Evolutionary conservation across 768 basidiomycete genomes (phyloP).

Genomic region (Cyathus striatus): DNA sequence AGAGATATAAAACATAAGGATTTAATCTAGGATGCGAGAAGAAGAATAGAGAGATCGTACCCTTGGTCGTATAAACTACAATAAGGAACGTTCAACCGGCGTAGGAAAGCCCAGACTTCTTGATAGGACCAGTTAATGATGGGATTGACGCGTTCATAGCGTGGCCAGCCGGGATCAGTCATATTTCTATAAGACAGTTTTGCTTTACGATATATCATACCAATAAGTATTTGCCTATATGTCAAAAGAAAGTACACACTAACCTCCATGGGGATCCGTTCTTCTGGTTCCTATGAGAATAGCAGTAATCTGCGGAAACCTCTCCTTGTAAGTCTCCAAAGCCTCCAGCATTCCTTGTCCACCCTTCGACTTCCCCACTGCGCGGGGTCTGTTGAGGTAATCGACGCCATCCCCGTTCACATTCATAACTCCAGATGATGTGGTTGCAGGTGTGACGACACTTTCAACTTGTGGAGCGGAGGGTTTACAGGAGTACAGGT

Average conservation of each 20-base stretch:
- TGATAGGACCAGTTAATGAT: constrained; percentile 93
- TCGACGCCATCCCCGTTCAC: too few species aligned
- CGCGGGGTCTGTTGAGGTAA: constrained; percentile 19
- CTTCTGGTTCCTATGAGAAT: constrained; percentile 88
- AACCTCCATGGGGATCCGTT: constrained; percentile 92
- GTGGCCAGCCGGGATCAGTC: constrained; percentile 89
- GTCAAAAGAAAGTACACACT: constrained; percentile 16
- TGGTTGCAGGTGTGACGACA: constrained; percentile 30
- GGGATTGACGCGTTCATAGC: constrained; percentile 87
- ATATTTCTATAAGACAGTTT: constrained; percentile 67
- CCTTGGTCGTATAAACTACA: constrained; percentile 90
- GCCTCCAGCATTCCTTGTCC: constrained; percentile 77
- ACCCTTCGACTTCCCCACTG: constrained; percentile 52
- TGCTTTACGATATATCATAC: constrained; percentile 39
- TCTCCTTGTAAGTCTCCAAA: constrained; percentile 64
- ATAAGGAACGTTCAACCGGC: constrained; percentile 72
- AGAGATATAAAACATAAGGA: too few species aligned
- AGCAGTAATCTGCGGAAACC: constrained; percentile 63
- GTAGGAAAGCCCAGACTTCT: constrained; percentile 87
- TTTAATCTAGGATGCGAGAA: too few species aligned
- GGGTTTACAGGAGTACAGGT: constrained; percentile 58
- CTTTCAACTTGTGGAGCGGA: constrained; percentile 43
- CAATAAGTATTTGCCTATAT: constrained; percentile 1
- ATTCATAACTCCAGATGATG: constrained; percentile 12
- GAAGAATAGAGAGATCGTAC: constrained; percentile 34